Percentiles rank a stretch among this genome's conserved stretches.
Evolutionary conservation across 352 stramenopile species (phyloP).

Genomic region (Plasmopara muralis): DNA sequence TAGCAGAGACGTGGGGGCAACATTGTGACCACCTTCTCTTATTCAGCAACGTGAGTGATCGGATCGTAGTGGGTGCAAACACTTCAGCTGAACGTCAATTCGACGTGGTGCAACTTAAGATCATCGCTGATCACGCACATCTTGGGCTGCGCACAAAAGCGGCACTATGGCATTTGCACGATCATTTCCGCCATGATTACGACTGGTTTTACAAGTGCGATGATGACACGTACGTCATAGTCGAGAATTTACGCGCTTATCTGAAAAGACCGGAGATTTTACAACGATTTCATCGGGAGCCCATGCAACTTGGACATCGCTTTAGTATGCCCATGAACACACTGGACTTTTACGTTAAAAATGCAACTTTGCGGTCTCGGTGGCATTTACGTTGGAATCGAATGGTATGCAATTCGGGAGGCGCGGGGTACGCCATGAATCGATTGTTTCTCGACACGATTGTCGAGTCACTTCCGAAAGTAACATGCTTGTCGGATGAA

Average conservation of each 20-base stretch:
- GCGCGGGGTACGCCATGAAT: not conserved
- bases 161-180: conserved; percentile 51
- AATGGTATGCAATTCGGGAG: conserved; percentile 74
- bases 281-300: conserved; percentile 35
- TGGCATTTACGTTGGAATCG: conserved; percentile 40
- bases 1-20: conserved; percentile 74
- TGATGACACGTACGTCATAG: conserved; percentile 67
- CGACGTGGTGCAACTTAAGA: conserved; percentile 53
- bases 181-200: conserved; percentile 58
- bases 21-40: conserved; percentile 70
- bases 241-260: conserved; percentile 65
- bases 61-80: conserved; percentile 30
- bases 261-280: conserved; percentile 53
- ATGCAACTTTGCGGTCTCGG: conserved; percentile 32
- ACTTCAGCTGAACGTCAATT: conserved; percentile 21
- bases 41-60: conserved; percentile 68
- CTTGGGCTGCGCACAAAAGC: conserved; percentile 68
- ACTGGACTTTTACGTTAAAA: conserved; percentile 55
- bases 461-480: conserved; percentile 34
- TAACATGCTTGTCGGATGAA: conserved; percentile 50
- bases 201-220: conserved; percentile 85
- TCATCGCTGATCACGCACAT: conserved; percentile 62
- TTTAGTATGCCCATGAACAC: conserved; percentile 52
- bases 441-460: conserved; percentile 25
- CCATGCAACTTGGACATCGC: conserved; percentile 70